Evolutionary conservation across 1,139 yeast genomes (phyloP).

Genomic region (Hyphopichia burtonii): DNA sequence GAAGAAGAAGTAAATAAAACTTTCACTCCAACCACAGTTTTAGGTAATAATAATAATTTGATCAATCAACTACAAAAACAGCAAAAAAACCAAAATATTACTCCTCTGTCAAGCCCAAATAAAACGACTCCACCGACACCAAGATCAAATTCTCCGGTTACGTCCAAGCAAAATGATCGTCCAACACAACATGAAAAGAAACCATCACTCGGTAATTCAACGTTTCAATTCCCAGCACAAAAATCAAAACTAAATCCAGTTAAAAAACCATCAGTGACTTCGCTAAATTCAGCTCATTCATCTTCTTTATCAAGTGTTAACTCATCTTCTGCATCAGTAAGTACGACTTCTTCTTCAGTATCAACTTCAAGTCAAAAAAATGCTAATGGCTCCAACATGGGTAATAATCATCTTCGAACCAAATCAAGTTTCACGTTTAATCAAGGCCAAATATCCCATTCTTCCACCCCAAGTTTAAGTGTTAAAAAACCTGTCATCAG

Average conservation of each 20-base stretch:
- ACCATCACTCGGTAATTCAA: conserved; percentile 20
- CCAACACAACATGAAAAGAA: conserved; percentile 4
- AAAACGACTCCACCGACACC: conserved; percentile 5
- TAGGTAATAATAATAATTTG: conserved; percentile 8
- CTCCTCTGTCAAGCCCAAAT: conserved; percentile 5
- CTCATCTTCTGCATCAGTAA: neutral
- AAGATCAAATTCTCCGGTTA: neutral
- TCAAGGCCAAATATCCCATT: neutral
- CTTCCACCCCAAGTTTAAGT: conserved; percentile 1
- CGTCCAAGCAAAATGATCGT: neutral
- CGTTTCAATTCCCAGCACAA: conserved; percentile 39
- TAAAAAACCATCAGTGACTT: neutral
- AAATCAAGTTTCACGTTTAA: neutral
- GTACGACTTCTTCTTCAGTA: neutral
- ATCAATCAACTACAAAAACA: neutral
- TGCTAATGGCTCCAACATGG: no score
- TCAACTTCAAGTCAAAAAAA: neutral
- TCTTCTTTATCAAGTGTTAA: neutral
- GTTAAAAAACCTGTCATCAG: conserved; percentile 48
- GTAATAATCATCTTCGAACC: neutral
- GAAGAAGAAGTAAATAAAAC: conserved; percentile 9
- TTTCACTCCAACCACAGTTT: conserved; percentile 14
- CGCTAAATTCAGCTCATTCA: neutral
- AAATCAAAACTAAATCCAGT: conserved; percentile 29
- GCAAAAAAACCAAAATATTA: neutral